Base-by-base conservation (phyloP, 805 yeast species). In the Groenewaldozyma salmanticensis region DNA sequence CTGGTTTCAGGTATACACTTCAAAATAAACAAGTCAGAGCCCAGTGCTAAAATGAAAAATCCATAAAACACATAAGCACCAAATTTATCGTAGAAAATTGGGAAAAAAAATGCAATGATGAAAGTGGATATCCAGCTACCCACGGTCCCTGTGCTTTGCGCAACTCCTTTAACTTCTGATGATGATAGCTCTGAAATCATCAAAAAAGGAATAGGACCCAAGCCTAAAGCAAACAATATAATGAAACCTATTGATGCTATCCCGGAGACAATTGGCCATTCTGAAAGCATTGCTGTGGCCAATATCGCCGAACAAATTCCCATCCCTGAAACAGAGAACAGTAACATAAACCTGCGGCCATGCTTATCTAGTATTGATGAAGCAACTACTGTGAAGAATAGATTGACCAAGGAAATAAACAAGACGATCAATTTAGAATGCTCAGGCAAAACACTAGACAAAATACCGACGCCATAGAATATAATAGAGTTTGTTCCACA, bases 131-230 rank as follows among this genome's bases (percentile, higher is more conserved):
- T 51, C 96, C 96, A 90, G 59, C 90, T 92, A 65, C 84, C 75
- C 11, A 85, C 75, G 0, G 92, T 86, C 9, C 95, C 97, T 68
- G 84, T 81, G 57, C 95, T 80, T 62, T 92, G 98, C 0, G 97
- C 96, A 35, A 77, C 68, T 2, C 88, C 88, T 43, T 77, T 78
- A 1, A 90, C 90, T 44, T 77, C 75, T 1, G 72, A 64, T 45
- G 87, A 94, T 0, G 94, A 81, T n/a, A 90, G 78, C 57, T 92
- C 97, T 4, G 94, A 75, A 7, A 90, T 79, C 39, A 88, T 62
- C 50, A 90, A 64, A 63, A 92, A 90, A 33, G 98, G 98, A 41
- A 92, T 87, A 4, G 98, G 98, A 0, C 98, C 98, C 46, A 87
- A 59, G 0, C 98, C 98, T 27, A 82, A 65, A 0, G 96, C 97